Evolutionary conservation across 805 yeast species (phyloP).

Genomic region (Hanseniaspora lachancei): DNA sequence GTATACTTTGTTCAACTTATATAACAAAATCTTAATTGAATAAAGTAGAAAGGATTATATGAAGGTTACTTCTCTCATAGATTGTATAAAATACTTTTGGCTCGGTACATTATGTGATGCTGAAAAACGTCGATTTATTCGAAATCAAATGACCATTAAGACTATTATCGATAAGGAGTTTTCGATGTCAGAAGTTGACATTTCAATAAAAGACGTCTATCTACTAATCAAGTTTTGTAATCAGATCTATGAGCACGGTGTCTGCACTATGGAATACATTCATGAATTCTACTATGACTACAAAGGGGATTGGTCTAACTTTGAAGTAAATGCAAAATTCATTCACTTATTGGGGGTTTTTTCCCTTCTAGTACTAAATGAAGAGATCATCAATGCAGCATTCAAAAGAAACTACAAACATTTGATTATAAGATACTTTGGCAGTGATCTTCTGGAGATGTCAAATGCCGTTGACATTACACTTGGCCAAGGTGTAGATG

Average conservation of each 20-base stretch:
- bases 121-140: not conserved
- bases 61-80: conserved; percentile 16
- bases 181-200: not conserved
- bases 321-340: not conserved
- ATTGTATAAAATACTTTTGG: conserved; percentile 12
- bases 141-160: not conserved
- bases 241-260: not conserved
- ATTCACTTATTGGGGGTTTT: not conserved
- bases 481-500: no score
- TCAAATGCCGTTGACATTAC: not conserved
- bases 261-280: not conserved
- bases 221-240: not conserved
- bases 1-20: no score
- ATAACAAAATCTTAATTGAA: no score
- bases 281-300: not conserved
- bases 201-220: not conserved
- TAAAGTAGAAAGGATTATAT: no score
- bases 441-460: not conserved
- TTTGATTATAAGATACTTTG: not conserved
- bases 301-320: not conserved
- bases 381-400: not conserved
- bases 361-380: not conserved
- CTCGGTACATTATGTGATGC: not conserved
- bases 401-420: not conserved
- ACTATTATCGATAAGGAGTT: not conserved